Evolutionary conservation across 2,329 filamentous ascomycete species (phyloP).

Genomic region (Fusarium austroafricanum): DNA sequence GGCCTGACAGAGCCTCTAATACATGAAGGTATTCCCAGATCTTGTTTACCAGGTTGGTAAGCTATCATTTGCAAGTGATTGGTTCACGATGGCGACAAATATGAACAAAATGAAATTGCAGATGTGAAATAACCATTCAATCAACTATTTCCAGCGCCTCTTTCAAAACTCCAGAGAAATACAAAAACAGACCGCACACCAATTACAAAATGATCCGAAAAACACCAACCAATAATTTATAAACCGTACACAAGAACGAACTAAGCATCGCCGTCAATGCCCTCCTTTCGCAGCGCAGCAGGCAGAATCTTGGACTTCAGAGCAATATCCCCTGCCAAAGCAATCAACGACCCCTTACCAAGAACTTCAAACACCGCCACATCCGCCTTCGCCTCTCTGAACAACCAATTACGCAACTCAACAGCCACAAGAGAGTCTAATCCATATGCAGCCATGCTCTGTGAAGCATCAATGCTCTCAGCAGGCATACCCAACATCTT

Average conservation of each 20-base stretch:
- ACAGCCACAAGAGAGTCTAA: constrained; percentile 2
- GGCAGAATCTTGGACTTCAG: neutral
- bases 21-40: too few species aligned
- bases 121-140: too few species aligned
- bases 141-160: too few species aligned
- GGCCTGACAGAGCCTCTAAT: too few species aligned
- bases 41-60: too few species aligned
- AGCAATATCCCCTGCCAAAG: neutral
- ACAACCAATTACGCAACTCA: constrained; percentile 2
- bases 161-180: too few species aligned
- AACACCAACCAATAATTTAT: neutral
- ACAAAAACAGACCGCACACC: too few species aligned
- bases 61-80: too few species aligned
- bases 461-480: neutral
- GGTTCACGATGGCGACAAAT: too few species aligned
- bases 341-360: neutral
- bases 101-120: too few species aligned
- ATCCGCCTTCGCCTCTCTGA: neutral
- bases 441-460: neutral
- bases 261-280: neutral
- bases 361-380: neutral
- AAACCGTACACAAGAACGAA: neutral
- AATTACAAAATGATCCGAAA: fast-evolving
- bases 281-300: neutral
- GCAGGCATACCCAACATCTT: neutral